Percentiles rank a stretch among this genome's conserved stretches.
phyloP scores from a whole-genome alignment of 2,329 filamentous ascomycete species.

The Aspergillus glaucus region DNA sequence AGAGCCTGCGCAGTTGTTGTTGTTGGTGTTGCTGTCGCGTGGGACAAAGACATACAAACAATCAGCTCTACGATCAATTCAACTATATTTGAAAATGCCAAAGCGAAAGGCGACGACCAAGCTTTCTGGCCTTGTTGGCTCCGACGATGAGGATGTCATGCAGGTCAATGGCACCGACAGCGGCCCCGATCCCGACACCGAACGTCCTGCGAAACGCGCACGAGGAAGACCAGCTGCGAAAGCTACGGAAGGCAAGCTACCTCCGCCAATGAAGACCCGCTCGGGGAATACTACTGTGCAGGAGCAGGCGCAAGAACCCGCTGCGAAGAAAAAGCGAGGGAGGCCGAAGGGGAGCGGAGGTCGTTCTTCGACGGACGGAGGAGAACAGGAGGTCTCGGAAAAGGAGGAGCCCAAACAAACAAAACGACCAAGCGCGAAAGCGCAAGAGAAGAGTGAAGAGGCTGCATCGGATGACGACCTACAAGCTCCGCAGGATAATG shows the following conservation, averaged over 20 bases:
- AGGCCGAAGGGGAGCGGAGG: constrained; percentile 26
- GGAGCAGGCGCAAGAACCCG: constrained; percentile 15
- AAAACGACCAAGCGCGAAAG: constrained; percentile 20
- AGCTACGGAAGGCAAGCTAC: constrained; percentile 31
- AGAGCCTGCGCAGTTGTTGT: constrained; percentile 13
- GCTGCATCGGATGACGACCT: constrained; percentile 21
- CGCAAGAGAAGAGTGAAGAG: constrained; percentile 6
- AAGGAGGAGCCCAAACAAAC: constrained; percentile 28
- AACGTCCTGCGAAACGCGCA: constrained; percentile 32
- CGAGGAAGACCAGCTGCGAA: constrained; percentile 39
- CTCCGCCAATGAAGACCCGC: constrained; percentile 24
- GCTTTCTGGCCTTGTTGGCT: constrained; percentile 42
- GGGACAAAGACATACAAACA: neutral
- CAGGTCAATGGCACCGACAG: constrained; percentile 25
- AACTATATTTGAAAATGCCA: constrained; percentile 23
- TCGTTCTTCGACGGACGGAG: constrained; percentile 19
- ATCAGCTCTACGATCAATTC: neutral
- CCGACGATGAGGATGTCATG: constrained; percentile 39
- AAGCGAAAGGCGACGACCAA: constrained; percentile 38
- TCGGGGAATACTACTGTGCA: constrained; percentile 13
- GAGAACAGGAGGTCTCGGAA: constrained; percentile 21
- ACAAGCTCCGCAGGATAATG: constrained; percentile 9
- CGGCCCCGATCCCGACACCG: constrained; percentile 23
- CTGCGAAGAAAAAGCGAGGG: constrained; percentile 21
- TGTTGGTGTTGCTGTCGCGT: constrained; percentile 1